Evolutionary conservation across 306 rosid genomes (phyloP), one percentile per base, ranked within the genome.

Genomic region (Fragaria ananassa): DNA sequence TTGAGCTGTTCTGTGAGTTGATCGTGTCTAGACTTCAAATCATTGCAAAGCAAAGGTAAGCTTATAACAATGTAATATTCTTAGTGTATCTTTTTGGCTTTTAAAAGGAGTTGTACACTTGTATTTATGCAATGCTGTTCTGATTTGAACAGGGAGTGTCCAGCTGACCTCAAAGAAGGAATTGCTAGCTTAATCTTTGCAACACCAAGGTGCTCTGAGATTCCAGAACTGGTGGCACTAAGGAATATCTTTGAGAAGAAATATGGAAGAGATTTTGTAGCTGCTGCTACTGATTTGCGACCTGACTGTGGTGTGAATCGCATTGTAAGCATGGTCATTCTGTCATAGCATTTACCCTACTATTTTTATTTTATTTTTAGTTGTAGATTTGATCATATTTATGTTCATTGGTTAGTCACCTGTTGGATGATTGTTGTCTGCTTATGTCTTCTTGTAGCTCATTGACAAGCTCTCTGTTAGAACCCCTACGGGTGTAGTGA

Each of bases 401-500:
- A 2, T 5, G 2, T 34, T 74, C 45, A 23, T 72, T 7, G 68
- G 68, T 21, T 66, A 42, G 10, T 50, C 17, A 10, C 42, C 47
- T 46, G 75, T 13, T 35, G 53, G 58, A 14, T 56, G 54, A 54
- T 18, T n/a, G 47, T 19, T 78, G 14, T 31, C 49, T 68, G 57
- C 34, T 58, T 74, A 54, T 77, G 51, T 42, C 72, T 72, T 68
- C 29, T 62, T 76, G 21, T 75, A 96, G 99, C 88, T 96, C 72
- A 93, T 96, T 21, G 99, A 96, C 84, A 96, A 96, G 85, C 99
- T 96, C 80, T 96, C 99, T 0, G 97, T 96, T 51, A 91, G 96
- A 89, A 89, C 93, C 39, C 92, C 92, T n/a, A 35, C 78, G 0
- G 90, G 92, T 70, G 90, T 89, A 85, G 87, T 86, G 19, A 96